Evolutionary conservation across 2,329 filamentous ascomycete genomes (phyloP).

Genomic region (Neonectria hederae): DNA sequence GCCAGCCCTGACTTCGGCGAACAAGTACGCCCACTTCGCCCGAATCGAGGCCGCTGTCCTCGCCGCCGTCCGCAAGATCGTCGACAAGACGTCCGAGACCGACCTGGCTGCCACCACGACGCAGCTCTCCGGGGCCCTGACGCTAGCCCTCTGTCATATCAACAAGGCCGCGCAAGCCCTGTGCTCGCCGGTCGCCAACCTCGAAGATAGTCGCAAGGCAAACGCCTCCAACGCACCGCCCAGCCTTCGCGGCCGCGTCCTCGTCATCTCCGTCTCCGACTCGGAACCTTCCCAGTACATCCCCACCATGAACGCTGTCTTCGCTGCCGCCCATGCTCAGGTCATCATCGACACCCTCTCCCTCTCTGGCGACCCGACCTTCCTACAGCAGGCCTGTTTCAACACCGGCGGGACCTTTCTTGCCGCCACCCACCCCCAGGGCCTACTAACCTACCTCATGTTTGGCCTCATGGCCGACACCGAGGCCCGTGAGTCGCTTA

Average conservation of each 20-base stretch:
- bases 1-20: conserved; percentile 63
- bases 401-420: conserved; percentile 69
- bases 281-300: conserved; percentile 92
- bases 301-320: conserved; percentile 97
- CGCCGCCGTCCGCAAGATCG: conserved; percentile 75
- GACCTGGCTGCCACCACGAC: conserved; percentile 81
- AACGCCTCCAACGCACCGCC: conserved; percentile 43
- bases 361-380: conserved; percentile 85
- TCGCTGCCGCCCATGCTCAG: conserved; percentile 87
- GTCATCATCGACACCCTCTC: conserved; percentile 95
- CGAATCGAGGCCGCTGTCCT: conserved; percentile 86
- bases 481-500: conserved; percentile 67
- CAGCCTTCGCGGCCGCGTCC: conserved; percentile 69
- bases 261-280: conserved; percentile 89
- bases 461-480: conserved; percentile 83
- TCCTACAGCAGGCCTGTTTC: conserved; percentile 87
- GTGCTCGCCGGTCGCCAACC: conserved; percentile 62
- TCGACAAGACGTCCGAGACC: conserved; percentile 71
- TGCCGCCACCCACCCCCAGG: conserved; percentile 65
- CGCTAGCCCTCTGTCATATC: conserved; percentile 88
- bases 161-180: conserved; percentile 80
- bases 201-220: conserved; percentile 49
- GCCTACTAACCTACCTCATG: conserved; percentile 92
- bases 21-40: conserved; percentile 94
- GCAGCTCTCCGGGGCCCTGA: conserved; percentile 89